Evolutionary conservation across 352 stramenopile species (phyloP), one percentile per base, ranked within the genome.

Genomic region (Globisporangium nagaii): DNA sequence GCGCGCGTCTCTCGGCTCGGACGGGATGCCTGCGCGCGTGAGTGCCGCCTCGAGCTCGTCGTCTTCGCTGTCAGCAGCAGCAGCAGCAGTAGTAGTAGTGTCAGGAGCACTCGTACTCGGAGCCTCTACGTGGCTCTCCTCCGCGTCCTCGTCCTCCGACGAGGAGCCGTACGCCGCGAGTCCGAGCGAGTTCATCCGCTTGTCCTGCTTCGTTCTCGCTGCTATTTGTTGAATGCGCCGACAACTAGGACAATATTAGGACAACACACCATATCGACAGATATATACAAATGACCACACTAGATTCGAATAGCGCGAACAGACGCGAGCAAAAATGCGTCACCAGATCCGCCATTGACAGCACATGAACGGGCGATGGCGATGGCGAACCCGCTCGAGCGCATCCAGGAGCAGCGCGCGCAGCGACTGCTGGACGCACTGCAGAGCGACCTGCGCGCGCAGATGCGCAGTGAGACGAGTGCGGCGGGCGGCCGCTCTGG

Each of bases 391-490:
- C 66, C 76, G 41, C 49, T 91, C n/a, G 81, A 88, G n/a, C 72
- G 77, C 17, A 65, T 89, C 25, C 68, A 66, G 20, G 74, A 88
- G 58, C 74, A 86, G 56, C 77, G 68, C 25, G 80, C 78, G 17
- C 64, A 73, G 66, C 71, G 77, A 55, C 57, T 91, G 5, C 52
- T 91, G 54, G 61, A 70, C 51, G 41, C 62, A 28, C 60, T 88
- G 35, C 80, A 91, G 63, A 79, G 70, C 42, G 75, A 86, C 45
- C 49, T 90, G 32, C 68, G 67, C 12, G 66, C 78, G 27, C 73
- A 88, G 25, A 83, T 84, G 52, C 74, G 78, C 7, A 61, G 65
- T 0, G 76, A 91, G 32, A 67, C 73, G 43, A 73, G 86, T 24
- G 70, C 27, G 8, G 31, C 76, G 7, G 27, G 67, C 3, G 56